phyloP scores from a whole-genome alignment of 257 asterid species.

The Gentiana dahurica region DNA sequence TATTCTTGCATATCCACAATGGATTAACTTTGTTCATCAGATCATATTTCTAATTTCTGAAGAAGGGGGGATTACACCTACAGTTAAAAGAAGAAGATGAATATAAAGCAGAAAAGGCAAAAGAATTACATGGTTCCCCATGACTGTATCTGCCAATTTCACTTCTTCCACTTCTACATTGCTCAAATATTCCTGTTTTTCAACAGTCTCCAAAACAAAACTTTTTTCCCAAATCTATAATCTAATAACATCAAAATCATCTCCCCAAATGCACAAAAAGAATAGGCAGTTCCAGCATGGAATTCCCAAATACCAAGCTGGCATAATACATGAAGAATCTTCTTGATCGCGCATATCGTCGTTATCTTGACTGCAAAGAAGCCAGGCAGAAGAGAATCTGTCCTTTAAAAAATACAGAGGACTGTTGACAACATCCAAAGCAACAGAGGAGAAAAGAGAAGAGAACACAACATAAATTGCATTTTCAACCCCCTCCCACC shows the following conservation, averaged over 20 bases:
- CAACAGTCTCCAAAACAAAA: constrained; percentile 12
- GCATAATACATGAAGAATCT: not conserved
- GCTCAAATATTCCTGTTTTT: constrained; percentile 6
- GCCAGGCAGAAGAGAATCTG: constrained; percentile 9
- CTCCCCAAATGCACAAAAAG: constrained; percentile 13
- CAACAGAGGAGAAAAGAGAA: constrained; percentile 29
- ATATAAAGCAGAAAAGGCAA: no score
- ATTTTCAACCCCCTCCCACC: constrained; percentile 9
- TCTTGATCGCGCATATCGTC: constrained; percentile 7
- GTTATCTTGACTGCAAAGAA: constrained; percentile 10
- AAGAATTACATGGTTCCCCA: no score
- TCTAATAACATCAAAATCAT: constrained; percentile 1
- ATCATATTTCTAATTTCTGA: no score
- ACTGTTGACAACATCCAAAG: constrained; percentile 32
- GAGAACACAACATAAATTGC: constrained; percentile 36
- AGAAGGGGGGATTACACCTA: no score
- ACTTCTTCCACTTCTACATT: constrained; percentile 13
- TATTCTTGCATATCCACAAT: no score
- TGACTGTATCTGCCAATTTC: constrained; percentile 3
- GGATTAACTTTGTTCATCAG: no score
- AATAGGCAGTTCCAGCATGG: constrained; percentile 1
- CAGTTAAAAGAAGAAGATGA: no score
- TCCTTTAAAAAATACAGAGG: constrained; percentile 4
- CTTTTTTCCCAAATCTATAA: constrained; percentile 7
- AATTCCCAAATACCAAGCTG: constrained; percentile 9